Evolutionary conservation across 805 yeast species (phyloP).

Genomic region (Cyberlindnera americana): DNA sequence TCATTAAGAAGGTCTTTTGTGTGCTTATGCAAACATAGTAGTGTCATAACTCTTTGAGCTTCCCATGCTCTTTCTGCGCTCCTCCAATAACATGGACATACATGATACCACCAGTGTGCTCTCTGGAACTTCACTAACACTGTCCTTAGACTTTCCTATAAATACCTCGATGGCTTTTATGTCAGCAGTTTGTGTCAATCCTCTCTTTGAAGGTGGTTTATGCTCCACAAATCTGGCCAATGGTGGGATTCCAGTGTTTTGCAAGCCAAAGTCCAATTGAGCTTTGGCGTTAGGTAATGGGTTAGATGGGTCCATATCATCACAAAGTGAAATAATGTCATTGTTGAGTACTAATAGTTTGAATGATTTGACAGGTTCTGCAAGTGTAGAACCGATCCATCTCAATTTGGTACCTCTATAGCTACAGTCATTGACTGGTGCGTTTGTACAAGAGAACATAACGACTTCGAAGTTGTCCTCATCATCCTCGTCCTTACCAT

Average conservation of each 20-base stretch:
- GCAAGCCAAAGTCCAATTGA: slow-evolving; percentile 3
- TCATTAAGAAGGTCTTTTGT: no score
- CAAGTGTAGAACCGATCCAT: slow-evolving; percentile 37
- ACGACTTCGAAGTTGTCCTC: slow-evolving; percentile 23
- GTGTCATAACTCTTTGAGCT: slow-evolving; percentile 22
- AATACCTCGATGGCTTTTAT: slow-evolving; percentile 22
- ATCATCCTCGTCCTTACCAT: slow-evolving; percentile 14
- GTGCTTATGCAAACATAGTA: slow-evolving; percentile 7
- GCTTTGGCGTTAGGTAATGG: slow-evolving; percentile 8
- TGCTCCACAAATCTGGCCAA: slow-evolving; percentile 24
- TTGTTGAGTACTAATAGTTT: slow-evolving; percentile 34
- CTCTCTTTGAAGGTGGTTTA: slow-evolving; percentile 12
- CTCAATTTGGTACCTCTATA: slow-evolving; percentile 31
- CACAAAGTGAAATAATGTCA: slow-evolving; percentile 30
- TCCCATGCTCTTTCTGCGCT: slow-evolving; percentile 25
- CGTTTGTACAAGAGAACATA: slow-evolving; percentile 30
- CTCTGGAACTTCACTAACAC: slow-evolving; percentile 18
- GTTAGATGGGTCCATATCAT: slow-evolving; percentile 10
- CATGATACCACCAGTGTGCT: slow-evolving; percentile 21
- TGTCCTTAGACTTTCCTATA: slow-evolving; percentile 8
- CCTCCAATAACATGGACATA: slow-evolving; percentile 26
- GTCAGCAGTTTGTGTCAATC: slow-evolving; percentile 21
- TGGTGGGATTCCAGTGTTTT: slow-evolving; percentile 19
- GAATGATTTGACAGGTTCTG: slow-evolving; percentile 31
- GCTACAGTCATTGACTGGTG: slow-evolving; percentile 32